Base-by-base conservation (phyloP, 306 rosid species). In the Dryas alaskensis region DNA sequence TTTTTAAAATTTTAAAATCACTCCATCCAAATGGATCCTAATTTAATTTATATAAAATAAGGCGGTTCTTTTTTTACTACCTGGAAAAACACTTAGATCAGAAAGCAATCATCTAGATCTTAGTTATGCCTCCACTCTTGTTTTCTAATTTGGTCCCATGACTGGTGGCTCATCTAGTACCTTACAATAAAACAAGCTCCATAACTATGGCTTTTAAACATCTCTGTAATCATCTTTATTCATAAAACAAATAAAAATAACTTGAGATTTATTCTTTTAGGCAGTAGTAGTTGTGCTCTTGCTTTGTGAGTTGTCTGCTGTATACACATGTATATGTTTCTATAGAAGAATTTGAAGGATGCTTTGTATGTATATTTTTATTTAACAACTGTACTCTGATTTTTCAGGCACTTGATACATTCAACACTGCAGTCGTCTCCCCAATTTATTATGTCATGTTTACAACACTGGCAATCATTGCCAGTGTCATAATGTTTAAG, bases 401-500 rank as follows among this genome's bases (percentile, higher is more conserved):
- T 39, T 87, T 88, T 70, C 89, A 92, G 98, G 94, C 98, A 37
- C 98, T 92, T 37, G 98, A 92, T 85, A 88, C 94, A 73, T 92
- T 92, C 85, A 92, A 90, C 87, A 92, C 98, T 7, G 94, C 94
- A 22, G 44, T 92, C 10, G 96, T 92, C 50, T 92, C 98, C 67
- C 98, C 94, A 6, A 90, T 92, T 78, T 92, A 92, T 74, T 92
- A 92, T 6, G 94, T 88, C 78, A 88, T 92, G 96, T 92, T 92
- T 79, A 92, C 96, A 40, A 81, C 92, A 17, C 84, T 92, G 43
- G 86, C 98, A 58, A 88, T 92, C 82, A 78, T 90, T 27, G 96
- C 96, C 75, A 92, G 94, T 71, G 85, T 90, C 75, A 92, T 90
- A 76, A 90, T 92, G 98, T 92, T 92, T 66, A 92, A 92, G 98